Evolutionary conservation across 768 basidiomycete species (phyloP).

Genomic region (Mycena pura): DNA sequence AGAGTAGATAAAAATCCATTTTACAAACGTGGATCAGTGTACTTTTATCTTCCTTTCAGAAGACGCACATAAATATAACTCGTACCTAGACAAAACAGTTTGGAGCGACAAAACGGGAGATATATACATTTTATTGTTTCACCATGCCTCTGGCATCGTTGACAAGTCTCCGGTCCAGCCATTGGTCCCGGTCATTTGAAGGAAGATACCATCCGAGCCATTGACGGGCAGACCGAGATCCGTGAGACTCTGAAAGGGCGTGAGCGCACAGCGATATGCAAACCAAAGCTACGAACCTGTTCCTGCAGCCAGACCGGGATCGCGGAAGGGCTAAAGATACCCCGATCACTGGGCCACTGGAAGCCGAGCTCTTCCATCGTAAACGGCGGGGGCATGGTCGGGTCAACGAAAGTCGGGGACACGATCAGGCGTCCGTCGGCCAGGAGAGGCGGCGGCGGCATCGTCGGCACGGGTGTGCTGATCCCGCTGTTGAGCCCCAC

Average conservation of each 20-base stretch:
- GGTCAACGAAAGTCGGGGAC: slow-evolving; percentile 63
- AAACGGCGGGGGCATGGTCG: slow-evolving; percentile 64
- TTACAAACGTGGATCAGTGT: slow-evolving; percentile 18
- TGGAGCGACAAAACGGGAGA: background rate
- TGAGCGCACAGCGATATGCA: background rate
- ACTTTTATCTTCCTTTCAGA: slow-evolving; percentile 14
- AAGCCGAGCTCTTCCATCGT: slow-evolving; percentile 89
- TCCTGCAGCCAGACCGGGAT: slow-evolving; percentile 95
- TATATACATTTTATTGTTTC: slow-evolving; percentile 31
- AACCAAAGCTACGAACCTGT: slow-evolving; percentile 59
- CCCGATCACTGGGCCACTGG: slow-evolving; percentile 68
- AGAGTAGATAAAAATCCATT: slow-evolving; percentile 34
- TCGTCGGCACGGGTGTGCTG: slow-evolving; percentile 52
- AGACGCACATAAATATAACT: slow-evolving; percentile 1
- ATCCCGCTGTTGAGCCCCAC: slow-evolving; percentile 68
- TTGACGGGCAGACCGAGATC: slow-evolving; percentile 93
- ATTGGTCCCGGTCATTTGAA: slow-evolving; percentile 71
- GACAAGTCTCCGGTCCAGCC: slow-evolving; percentile 82
- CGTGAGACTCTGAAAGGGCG: slow-evolving; percentile 67
- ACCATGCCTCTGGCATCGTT: slow-evolving; percentile 87
- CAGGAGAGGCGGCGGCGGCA: slow-evolving; percentile 56
- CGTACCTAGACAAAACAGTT: no score
- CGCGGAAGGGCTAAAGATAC: slow-evolving; percentile 76
- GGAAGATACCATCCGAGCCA: slow-evolving; percentile 90
- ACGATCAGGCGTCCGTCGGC: slow-evolving; percentile 64